phyloP scores from a whole-genome alignment of 2,329 filamentous ascomycete species.

The Pyricularia sp. region DNA sequence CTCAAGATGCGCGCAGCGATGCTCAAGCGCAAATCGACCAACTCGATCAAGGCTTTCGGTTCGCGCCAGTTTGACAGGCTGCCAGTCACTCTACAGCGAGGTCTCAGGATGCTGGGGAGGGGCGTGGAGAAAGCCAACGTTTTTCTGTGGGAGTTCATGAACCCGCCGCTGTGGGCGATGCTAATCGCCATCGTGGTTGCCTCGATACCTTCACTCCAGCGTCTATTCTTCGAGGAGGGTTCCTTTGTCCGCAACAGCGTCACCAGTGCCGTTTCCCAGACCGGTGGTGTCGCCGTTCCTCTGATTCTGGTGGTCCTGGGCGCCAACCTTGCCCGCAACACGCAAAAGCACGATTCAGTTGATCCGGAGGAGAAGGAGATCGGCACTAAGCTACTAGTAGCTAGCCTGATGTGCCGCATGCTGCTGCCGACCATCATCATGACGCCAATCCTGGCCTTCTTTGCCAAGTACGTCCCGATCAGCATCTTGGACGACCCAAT shows the following conservation, averaged over 20 bases:
- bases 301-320: slow-evolving; percentile 92
- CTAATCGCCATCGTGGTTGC: slow-evolving; percentile 82
- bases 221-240: slow-evolving; percentile 77
- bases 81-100: slow-evolving; percentile 29
- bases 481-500: slow-evolving; percentile 97
- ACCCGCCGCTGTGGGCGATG: slow-evolving; percentile 97
- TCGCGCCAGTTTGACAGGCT: slow-evolving; percentile 24
- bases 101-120: slow-evolving; percentile 19
- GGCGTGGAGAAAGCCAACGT: slow-evolving; percentile 38
- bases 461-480: slow-evolving; percentile 83
- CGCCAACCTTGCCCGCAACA: slow-evolving; percentile 89
- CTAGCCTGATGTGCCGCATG: slow-evolving; percentile 84
- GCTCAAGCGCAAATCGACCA: slow-evolving; percentile 16
- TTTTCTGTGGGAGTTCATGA: slow-evolving; percentile 91
- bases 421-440: slow-evolving; percentile 84
- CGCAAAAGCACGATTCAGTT: slow-evolving; percentile 56
- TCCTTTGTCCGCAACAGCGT: slow-evolving; percentile 91
- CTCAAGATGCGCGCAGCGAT: slow-evolving; percentile 26
- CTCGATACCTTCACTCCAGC: slow-evolving; percentile 73
- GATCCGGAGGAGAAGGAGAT: slow-evolving; percentile 63
- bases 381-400: slow-evolving; percentile 71
- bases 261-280: slow-evolving; percentile 76
- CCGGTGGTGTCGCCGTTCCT: slow-evolving; percentile 84
- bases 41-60: slow-evolving; percentile 9
- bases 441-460: slow-evolving; percentile 77